A percentile compares a stretch with the other conserved stretches of the same genome.
These are phyloP conservation scores for Clarireedia homoeocarpa DNA, from an alignment of 2,329 filamentous ascomycete genomes.

Conservation along the genomic window DNA sequence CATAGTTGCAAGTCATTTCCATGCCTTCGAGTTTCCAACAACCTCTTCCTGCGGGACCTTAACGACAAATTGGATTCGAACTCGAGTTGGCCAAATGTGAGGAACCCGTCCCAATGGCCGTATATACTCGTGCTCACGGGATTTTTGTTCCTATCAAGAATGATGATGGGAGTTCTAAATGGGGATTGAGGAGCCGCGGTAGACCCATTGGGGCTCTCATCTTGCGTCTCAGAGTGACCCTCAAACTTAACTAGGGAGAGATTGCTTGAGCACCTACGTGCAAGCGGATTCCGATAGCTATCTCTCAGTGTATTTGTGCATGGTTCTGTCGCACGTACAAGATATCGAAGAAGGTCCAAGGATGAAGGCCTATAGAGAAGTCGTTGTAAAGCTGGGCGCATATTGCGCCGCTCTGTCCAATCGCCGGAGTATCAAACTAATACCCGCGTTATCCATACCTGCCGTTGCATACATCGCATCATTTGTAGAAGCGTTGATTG, in stretches of 20 bases:
- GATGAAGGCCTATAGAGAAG: constrained; percentile 26
- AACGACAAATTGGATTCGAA: constrained; percentile 27
- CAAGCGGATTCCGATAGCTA: too few species aligned
- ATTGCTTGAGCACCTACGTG: too few species aligned
- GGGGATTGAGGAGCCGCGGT: neutral
- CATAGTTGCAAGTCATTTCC: constrained; percentile 31
- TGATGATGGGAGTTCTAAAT: neutral
- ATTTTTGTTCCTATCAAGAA: neutral
- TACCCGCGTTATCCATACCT: constrained; percentile 1
- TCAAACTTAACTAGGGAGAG: too few species aligned
- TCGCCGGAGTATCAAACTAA: neutral
- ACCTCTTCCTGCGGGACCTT: constrained; percentile 13
- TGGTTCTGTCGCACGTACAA: constrained; percentile 12
- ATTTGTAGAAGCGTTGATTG: neutral
- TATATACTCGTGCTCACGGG: neutral
- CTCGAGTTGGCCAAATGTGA: constrained; percentile 18
- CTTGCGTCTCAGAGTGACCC: too few species aligned
- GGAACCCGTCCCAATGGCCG: constrained; percentile 12
- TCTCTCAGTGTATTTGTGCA: neutral
- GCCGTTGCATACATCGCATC: neutral
- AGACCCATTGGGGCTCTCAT: neutral
- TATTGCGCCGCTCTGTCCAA: constrained; percentile 8
- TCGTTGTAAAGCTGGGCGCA: constrained; percentile 21
- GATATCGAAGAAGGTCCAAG: constrained; percentile 20
- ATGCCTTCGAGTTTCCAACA: constrained; percentile 29